Evolutionary conservation across 371 early-diverging fungal species (phyloP).

Genomic region (Apophysomyces variabilis): DNA sequence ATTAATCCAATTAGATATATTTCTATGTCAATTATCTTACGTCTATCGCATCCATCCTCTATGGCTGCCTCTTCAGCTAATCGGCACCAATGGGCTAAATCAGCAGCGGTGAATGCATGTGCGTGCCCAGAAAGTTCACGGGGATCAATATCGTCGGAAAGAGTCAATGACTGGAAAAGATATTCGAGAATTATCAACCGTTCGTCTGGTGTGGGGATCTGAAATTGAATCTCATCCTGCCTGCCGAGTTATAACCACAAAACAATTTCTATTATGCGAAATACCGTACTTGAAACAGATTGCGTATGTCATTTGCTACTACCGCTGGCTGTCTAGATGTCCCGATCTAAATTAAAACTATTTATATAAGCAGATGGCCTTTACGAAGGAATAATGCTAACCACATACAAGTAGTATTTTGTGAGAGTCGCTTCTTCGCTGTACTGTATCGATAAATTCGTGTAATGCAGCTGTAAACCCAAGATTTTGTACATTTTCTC

Average conservation of each 20-base stretch:
- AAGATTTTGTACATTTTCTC: conserved; percentile 38
- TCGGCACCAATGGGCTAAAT: conserved; percentile 57
- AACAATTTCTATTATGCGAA: conserved; percentile 7
- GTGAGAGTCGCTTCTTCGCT: conserved; percentile 10
- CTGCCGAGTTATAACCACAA: conserved; percentile 22
- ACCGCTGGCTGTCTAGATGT: conserved; percentile 18
- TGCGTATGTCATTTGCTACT: conserved; percentile 18
- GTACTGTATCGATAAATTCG: conserved; percentile 10
- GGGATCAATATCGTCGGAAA: conserved; percentile 17
- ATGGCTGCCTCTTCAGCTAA: conserved; percentile 42
- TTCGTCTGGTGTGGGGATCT: conserved; percentile 62
- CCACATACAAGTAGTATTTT: neutral
- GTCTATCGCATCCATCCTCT: conserved; percentile 2
- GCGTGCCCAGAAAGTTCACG: conserved; percentile 42
- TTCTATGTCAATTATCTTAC: neutral
- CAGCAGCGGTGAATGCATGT: conserved; percentile 63
- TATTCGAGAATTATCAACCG: conserved; percentile 44
- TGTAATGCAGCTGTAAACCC: conserved; percentile 30
- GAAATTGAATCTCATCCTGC: conserved; percentile 48
- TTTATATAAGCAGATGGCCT: neutral
- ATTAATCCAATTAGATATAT: neutral
- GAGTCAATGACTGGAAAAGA: conserved; percentile 15
- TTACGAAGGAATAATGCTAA: neutral
- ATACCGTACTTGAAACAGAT: conserved; percentile 26
- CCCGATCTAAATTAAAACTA: conserved; percentile 18